Percentiles rank a stretch among this genome's conserved stretches.
Conservation (phyloP, 2,329 filamentous ascomycete genomes). For the Penicillium sclerotiorum region DNA sequence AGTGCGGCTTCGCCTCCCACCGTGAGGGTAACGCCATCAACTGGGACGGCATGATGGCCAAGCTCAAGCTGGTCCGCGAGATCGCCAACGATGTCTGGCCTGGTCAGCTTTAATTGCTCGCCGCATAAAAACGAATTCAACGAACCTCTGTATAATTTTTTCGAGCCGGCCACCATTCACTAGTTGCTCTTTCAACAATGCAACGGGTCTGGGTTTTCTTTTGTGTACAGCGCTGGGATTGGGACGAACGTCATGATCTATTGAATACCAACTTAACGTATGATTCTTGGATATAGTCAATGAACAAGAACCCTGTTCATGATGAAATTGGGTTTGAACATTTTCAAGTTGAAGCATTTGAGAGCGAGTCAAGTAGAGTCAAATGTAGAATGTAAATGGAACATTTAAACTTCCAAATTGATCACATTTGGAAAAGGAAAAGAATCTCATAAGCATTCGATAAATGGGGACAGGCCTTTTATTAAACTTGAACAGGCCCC, state of each 20-base stretch:
- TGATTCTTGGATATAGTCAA: conserved; percentile 22
- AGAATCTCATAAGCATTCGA: no score
- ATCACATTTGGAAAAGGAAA: no score
- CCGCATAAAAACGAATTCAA: conserved; percentile 6
- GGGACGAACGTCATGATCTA: conserved; percentile 20
- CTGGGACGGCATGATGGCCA: conserved; percentile 71
- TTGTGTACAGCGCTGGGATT: conserved; percentile 12
- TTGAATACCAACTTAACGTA: conserved; percentile 23
- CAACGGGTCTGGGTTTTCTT: conserved; percentile 7
- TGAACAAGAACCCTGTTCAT: conserved; percentile 4
- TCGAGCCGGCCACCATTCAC: conserved; percentile 4
- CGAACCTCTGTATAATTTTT: conserved; percentile 18
- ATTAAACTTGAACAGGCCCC: no score
- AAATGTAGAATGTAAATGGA: no score
- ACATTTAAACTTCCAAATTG: no score
- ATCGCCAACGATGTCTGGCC: conserved; percentile 76
- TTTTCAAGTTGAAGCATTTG: no score
- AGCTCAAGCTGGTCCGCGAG: conserved; percentile 69
- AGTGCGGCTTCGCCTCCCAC: conserved; percentile 76
- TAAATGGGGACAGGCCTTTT: no score
- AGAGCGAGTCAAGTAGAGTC: no score
- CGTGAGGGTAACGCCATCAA: conserved; percentile 71
- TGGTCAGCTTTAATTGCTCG: conserved; percentile 46
- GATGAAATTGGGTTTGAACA: no score
- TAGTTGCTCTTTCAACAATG: conserved; percentile 15